A percentile compares a stretch with the other conserved stretches of the same genome.
Conservation (phyloP, 176 grass and related monocot genomes). For the Bonia amplexicaulis region DNA sequence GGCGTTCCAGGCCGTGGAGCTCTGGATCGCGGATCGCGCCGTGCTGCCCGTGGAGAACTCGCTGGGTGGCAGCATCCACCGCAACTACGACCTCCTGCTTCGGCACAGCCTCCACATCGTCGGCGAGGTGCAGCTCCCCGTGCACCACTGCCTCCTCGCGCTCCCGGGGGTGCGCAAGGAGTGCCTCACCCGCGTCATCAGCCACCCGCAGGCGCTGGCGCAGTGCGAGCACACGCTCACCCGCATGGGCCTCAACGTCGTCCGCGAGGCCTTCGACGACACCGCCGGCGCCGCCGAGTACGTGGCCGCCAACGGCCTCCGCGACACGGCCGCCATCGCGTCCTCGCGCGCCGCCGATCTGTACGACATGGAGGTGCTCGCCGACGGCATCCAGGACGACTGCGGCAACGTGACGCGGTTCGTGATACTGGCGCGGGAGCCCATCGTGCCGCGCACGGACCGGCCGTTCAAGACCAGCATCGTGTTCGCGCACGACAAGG, state of each 20-base stretch:
- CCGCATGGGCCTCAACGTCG: conserved; percentile 81
- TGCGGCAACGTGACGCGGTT: conserved; percentile 79
- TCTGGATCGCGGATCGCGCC: conserved; percentile 91
- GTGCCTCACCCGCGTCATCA: conserved; percentile 74
- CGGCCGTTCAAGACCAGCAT: conserved; percentile 95
- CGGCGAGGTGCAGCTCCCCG: conserved; percentile 88
- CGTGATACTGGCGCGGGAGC: conserved; percentile 88
- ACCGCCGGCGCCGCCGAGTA: conserved; percentile 81
- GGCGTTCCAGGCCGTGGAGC: conserved; percentile 86
- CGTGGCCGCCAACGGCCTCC: conserved; percentile 57
- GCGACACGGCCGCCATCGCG: conserved; percentile 87
- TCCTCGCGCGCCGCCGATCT: conserved; percentile 82
- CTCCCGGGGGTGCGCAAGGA: conserved; percentile 88
- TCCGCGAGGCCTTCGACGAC: conserved; percentile 96
- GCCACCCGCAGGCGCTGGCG: conserved; percentile 93
- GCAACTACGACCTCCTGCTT: conserved; percentile 97
- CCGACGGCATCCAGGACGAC: conserved; percentile 90
- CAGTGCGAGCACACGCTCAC: conserved; percentile 96
- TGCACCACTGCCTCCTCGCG: conserved; percentile 91
- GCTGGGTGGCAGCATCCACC: conserved; percentile 94
- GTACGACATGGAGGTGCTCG: conserved; percentile 75
- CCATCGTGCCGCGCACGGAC: conserved; percentile 89
- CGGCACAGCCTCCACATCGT: conserved; percentile 95
- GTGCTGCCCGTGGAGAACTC: conserved; percentile 95
- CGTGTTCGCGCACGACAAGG: conserved; percentile 80